Base-by-base conservation (phyloP, 2,329 filamentous ascomycete genomes). In the Lasiodiplodia sp. region DNA sequence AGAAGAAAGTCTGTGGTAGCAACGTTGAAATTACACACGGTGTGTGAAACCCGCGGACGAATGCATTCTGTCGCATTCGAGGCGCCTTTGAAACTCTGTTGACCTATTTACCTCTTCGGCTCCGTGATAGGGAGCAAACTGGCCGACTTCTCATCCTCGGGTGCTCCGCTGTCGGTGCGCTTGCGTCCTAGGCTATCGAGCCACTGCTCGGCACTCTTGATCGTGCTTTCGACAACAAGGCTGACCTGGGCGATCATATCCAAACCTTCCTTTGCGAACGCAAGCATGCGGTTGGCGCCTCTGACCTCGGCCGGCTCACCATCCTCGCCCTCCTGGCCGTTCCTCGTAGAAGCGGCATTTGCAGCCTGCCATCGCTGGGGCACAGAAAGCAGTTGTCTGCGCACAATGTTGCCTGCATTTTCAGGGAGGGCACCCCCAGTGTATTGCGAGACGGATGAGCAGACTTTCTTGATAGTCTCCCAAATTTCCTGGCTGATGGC, bases 181-280 rank as follows among this genome's bases (percentile, higher is more conserved):
- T 73, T 79, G 51, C 83, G 80, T 44, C 85, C 92, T 69, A 97
- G 84, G 23, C 90, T 86, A 69, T 94, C 91, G 72, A 95, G 92
- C 96, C 96, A 98, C 73, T 91, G 89, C 79, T 98, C 95, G 0
- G 96, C 96, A 74, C 92, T 96, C 67, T 92, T 87, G 66, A 98
- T 91, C 0, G 96, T 98, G 66, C 93, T 92, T 73, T 96, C 92
- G 10, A 98, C 87, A 2, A 97, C 92, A 5, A 90, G 89, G 51
- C 90, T 96, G 62, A 99, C 93, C 78, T 97, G 94, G 0, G 89
- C 87, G 86, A 98, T 94, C 91, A 98, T 97, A 73, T 97, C 94
- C 16, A 98, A 84, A 0, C 94, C 93, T 78, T 98, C 95, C 75
- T 91, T 92, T 7, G 95, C 95, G 64, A 98, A 88, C 1, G 96